phyloP scores from a whole-genome alignment of 768 basidiomycete genomes.

The Termitomyces sp. region DNA sequence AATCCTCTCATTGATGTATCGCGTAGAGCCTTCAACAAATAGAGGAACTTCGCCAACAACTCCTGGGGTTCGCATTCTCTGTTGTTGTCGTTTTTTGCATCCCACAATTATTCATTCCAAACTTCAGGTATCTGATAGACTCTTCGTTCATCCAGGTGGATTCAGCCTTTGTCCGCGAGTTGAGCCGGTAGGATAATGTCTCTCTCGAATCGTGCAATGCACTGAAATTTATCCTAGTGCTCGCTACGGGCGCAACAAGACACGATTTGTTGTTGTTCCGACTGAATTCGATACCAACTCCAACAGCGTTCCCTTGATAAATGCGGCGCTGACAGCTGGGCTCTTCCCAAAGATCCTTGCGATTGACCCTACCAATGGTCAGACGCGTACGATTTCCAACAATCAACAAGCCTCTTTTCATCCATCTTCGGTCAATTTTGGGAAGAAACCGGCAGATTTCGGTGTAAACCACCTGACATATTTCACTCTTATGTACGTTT shows the following conservation, averaged over 20 bases:
- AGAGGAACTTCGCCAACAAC: slow-evolving; percentile 92
- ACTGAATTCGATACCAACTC: slow-evolving; percentile 66
- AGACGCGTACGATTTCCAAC: slow-evolving; percentile 78
- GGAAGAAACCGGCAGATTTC: slow-evolving; percentile 61
- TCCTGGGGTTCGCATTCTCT: slow-evolving; percentile 50
- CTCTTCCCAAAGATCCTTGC: slow-evolving; percentile 87
- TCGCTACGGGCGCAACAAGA: slow-evolving; percentile 68
- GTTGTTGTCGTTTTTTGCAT: too few relatives aligned
- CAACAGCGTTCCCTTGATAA: slow-evolving; percentile 36
- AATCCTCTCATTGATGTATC: not conserved
- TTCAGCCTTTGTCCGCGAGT: slow-evolving; percentile 56
- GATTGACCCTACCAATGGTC: slow-evolving; percentile 54
- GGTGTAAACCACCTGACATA: slow-evolving; percentile 72
- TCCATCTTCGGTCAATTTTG: slow-evolving; percentile 90
- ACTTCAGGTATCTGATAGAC: slow-evolving; percentile 76
- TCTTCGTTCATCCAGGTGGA: slow-evolving; percentile 78
- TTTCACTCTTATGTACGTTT: slow-evolving; percentile 79
- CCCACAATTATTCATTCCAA: slow-evolving; percentile 5
- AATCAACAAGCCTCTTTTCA: slow-evolving; percentile 78
- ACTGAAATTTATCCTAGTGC: slow-evolving; percentile 30
- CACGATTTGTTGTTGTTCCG: slow-evolving; percentile 75
- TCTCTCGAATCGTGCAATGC: slow-evolving; percentile 3
- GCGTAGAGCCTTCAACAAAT: slow-evolving; percentile 87
- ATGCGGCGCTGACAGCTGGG: too few relatives aligned
- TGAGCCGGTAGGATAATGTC: slow-evolving; percentile 48